Conservation (phyloP, 139 green algal species). For the Pycnococcus provasolii region DNA sequence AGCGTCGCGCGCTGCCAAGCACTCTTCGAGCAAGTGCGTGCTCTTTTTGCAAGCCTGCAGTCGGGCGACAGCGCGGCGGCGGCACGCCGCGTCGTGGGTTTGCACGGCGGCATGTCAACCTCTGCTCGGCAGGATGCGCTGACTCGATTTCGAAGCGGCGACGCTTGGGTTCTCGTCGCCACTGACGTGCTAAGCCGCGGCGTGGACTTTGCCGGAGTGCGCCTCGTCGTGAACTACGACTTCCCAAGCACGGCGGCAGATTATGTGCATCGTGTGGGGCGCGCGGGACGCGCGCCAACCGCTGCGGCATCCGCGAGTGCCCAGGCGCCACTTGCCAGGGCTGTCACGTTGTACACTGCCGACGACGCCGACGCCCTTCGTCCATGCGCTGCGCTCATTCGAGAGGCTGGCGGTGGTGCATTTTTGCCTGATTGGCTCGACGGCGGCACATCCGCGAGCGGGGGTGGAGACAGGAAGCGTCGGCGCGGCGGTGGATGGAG, state of each 20-base stretch:
- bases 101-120: not conserved
- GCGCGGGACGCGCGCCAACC: constrained; percentile 29
- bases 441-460: constrained; percentile 33
- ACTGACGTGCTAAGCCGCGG: constrained; percentile 85
- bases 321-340: too few relatives aligned
- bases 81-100: too few relatives aligned
- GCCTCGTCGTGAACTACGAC: constrained; percentile 94
- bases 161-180: constrained; percentile 80
- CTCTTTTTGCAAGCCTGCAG: too few relatives aligned
- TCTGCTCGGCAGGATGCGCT: not conserved
- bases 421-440: not conserved
- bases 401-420: constrained; percentile 21
- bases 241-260: constrained; percentile 65
- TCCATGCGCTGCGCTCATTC: constrained; percentile 14
- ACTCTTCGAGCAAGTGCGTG: too few relatives aligned
- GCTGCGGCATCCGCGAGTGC: not conserved
- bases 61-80: too few relatives aligned
- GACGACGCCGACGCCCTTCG: constrained; percentile 19
- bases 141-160: constrained; percentile 32
- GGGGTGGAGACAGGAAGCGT: too few relatives aligned
- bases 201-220: constrained; percentile 86
- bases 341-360: constrained; percentile 38
- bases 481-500: too few relatives aligned
- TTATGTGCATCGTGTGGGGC: constrained; percentile 77
- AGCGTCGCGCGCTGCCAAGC: too few relatives aligned